Evolutionary conservation across 2,329 filamentous ascomycete species (phyloP).

Genomic region (Amesomyces nigricolor): DNA sequence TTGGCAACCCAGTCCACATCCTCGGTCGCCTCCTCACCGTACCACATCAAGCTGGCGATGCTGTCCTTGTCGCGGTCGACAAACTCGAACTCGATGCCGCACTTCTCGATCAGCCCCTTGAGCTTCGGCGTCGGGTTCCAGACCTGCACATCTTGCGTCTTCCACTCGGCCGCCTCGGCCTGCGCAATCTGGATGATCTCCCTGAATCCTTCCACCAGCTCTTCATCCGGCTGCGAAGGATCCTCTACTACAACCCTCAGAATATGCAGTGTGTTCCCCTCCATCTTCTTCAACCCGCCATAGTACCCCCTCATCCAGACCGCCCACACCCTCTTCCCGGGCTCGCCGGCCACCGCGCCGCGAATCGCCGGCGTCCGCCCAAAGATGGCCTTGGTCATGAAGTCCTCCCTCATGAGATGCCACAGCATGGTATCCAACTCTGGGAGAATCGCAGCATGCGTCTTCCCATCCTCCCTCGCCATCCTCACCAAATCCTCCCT

Average conservation of each 20-base stretch:
- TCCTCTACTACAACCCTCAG: slow-evolving; percentile 64
- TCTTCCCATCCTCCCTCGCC: slow-evolving; percentile 35
- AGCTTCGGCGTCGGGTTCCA: slow-evolving; percentile 71
- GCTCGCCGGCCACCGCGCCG: slow-evolving; percentile 59
- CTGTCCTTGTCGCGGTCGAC: slow-evolving; percentile 58
- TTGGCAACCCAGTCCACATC: slow-evolving; percentile 67
- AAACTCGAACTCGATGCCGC: slow-evolving; percentile 44
- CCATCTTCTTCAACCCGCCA: slow-evolving; percentile 44
- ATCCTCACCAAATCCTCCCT: slow-evolving; percentile 42
- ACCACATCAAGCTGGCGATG: slow-evolving; percentile 69
- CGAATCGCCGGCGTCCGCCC: slow-evolving; percentile 52
- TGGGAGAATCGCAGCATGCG: slow-evolving; percentile 61
- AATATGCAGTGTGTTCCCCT: slow-evolving; percentile 63
- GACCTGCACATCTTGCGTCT: slow-evolving; percentile 63
- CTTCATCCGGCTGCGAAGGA: slow-evolving; percentile 35
- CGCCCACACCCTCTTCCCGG: slow-evolving; percentile 61
- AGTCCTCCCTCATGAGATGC: slow-evolving; percentile 78
- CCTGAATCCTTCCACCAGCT: slow-evolving; percentile 49
- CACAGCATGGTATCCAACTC: slow-evolving; percentile 64
- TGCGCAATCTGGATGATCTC: slow-evolving; percentile 63
- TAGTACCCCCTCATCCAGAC: slow-evolving; percentile 67
- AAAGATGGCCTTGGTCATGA: slow-evolving; percentile 61
- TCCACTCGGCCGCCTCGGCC: slow-evolving; percentile 65
- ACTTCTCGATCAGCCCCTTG: slow-evolving; percentile 40
- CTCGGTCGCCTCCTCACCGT: slow-evolving; percentile 47